Evolutionary conservation across 139 green algal species (phyloP).

Genomic region (Chlamydomonas incerta): DNA sequence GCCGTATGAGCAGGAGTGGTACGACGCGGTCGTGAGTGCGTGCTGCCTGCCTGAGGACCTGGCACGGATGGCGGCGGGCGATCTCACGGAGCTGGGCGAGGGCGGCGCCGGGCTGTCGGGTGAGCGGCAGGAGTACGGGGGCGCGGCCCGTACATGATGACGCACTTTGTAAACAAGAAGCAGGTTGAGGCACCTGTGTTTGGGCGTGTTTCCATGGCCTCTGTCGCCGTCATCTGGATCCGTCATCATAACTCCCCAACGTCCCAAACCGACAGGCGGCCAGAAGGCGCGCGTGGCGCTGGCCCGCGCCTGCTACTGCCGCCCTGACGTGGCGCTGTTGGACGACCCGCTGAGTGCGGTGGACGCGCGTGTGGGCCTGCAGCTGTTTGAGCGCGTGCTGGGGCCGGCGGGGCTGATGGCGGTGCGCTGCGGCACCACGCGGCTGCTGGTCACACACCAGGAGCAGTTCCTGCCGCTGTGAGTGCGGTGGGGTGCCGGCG

Average conservation of each 20-base stretch:
- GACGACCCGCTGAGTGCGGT: slow-evolving; percentile 92
- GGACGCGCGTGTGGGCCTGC: slow-evolving; percentile 81
- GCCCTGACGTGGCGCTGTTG: slow-evolving; percentile 78
- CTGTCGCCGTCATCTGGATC: too few relatives aligned
- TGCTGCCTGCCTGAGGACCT: slow-evolving; percentile 80
- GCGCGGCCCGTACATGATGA: too few relatives aligned
- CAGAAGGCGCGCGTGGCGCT: slow-evolving; percentile 84
- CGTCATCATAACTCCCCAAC: too few relatives aligned
- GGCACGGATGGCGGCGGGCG: slow-evolving; percentile 76
- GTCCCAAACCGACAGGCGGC: too few relatives aligned
- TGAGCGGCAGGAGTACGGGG: neutral
- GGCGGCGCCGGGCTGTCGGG: slow-evolving; percentile 84
- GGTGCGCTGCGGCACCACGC: slow-evolving; percentile 56
- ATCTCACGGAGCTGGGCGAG: slow-evolving; percentile 90
- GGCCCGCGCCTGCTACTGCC: slow-evolving; percentile 81
- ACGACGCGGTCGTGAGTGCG: slow-evolving; percentile 59
- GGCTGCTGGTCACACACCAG: slow-evolving; percentile 93
- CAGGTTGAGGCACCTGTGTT: too few relatives aligned
- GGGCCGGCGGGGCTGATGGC: slow-evolving; percentile 70
- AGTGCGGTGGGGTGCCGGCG: too few relatives aligned
- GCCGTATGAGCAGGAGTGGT: slow-evolving; percentile 63
- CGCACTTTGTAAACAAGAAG: too few relatives aligned
- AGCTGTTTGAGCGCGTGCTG: slow-evolving; percentile 80
- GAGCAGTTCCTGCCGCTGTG: slow-evolving; percentile 83
- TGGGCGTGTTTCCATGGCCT: too few relatives aligned